Base-by-base conservation (phyloP, 805 yeast genomes). In the Saccharomycopsis vini region DNA sequence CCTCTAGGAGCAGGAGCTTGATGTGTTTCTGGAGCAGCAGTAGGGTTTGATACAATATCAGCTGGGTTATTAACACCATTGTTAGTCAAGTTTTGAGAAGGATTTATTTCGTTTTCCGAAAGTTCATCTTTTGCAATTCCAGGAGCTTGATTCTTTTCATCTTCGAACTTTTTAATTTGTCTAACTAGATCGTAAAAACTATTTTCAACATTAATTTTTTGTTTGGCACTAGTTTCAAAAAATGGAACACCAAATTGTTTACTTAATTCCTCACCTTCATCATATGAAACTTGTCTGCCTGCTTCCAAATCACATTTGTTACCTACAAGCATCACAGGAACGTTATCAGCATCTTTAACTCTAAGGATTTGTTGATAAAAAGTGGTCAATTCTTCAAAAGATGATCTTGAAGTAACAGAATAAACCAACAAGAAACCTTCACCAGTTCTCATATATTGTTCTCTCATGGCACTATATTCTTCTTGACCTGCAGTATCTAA, bases 401-500 rank as follows among this genome's bases (percentile, higher is more conserved):
- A 80, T 53, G 79, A 76, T 50, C 85, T 72, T 47, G 90, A 84
- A 39, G 92, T 87, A 51, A 92, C 84, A 26, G 92, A 79, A 60
- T 90, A 92, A 12, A 88, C 97, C 41, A 89, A 67, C 45, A 89
- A 65, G 56, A 89, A 89, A 13, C 97, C 97, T 62, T 89, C 95
- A 36, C 97, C 97, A 2, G 95, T 86, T 50, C 95, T 75, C 94
- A 89, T 89, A 63, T 89, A 89, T 62, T 87, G 92, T 60, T 90
- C 97, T 55, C 89, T 68, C 87, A 82, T 79, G 16, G 96, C 95
- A 44, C 87, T 77, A 62, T 89, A 89, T 64, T 89, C 97, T 63
- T 90, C 97, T 69, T 89, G 97, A 34, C 98, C 98, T 2, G 98
- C 98, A 18, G 98, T 92, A 63, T 92, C 98, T 57, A 92, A 73